Evolutionary conservation across 2,329 filamentous ascomycete genomes (phyloP).

Genomic region (Teratosphaeria zuluensis): DNA sequence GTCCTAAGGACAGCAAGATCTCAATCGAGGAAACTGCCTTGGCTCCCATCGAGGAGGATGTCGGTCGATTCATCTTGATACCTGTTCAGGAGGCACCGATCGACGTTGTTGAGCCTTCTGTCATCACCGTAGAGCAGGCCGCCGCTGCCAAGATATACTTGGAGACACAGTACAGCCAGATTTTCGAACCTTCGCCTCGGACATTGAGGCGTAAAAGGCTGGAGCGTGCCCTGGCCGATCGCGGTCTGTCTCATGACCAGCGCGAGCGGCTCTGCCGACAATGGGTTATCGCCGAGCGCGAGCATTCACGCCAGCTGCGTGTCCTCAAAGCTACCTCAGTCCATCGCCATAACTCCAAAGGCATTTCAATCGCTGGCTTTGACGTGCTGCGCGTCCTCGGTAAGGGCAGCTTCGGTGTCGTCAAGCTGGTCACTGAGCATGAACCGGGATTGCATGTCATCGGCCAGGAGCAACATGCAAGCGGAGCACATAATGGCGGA

Average conservation of each 20-base stretch:
- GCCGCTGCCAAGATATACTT: constrained; percentile 77
- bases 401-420: constrained; percentile 90
- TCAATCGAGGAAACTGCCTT: constrained; percentile 17
- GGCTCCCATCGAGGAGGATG: constrained; percentile 25
- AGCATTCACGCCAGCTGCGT: constrained; percentile 64
- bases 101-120: constrained; percentile 24
- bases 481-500: neutral
- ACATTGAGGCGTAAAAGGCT: constrained; percentile 52
- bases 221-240: constrained; percentile 52
- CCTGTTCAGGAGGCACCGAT: constrained; percentile 21
- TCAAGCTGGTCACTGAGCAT: constrained; percentile 66
- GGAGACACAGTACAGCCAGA: constrained; percentile 72
- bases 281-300: constrained; percentile 59
- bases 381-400: constrained; percentile 74
- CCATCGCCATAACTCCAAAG: constrained; percentile 37
- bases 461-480: neutral
- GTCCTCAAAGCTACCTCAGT: constrained; percentile 56
- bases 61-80: constrained; percentile 16
- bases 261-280: constrained; percentile 43
- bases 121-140: constrained; percentile 62
- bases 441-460: constrained; percentile 1
- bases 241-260: constrained; percentile 48
- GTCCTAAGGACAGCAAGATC: constrained; percentile 14
- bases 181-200: constrained; percentile 47
- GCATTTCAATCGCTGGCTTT: constrained; percentile 55